Evolutionary conservation across 2,329 filamentous ascomycete species (phyloP).

Genomic region (Fusarium succisae): DNA sequence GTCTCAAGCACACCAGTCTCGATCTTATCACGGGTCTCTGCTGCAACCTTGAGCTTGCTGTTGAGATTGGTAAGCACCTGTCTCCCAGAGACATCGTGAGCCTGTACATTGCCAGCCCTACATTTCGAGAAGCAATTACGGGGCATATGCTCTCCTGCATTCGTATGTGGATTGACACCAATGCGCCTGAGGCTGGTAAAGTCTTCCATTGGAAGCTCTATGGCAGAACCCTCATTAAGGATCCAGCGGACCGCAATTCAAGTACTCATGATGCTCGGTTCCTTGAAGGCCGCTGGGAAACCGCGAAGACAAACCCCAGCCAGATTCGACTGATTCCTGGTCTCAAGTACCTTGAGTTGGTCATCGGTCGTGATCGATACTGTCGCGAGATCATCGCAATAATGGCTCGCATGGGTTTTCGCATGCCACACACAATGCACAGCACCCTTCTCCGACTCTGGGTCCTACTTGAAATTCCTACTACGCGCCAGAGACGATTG

Average conservation of each 20-base stretch:
- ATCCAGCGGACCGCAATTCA: slow-evolving; percentile 63
- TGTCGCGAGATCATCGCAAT: slow-evolving; percentile 70
- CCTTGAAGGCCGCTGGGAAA: slow-evolving; percentile 11
- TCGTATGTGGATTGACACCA: slow-evolving; percentile 60
- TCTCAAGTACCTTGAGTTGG: slow-evolving; percentile 74
- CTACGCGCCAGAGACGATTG: slow-evolving; percentile 62
- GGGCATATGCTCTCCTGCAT: slow-evolving; percentile 68
- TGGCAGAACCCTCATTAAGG: slow-evolving; percentile 63
- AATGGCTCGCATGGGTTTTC: slow-evolving; percentile 66
- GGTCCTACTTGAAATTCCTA: slow-evolving; percentile 75
- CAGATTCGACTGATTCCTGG: slow-evolving; percentile 65
- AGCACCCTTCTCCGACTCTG: slow-evolving; percentile 72
- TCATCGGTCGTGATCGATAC: slow-evolving; percentile 65
- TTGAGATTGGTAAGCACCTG: slow-evolving; percentile 65
- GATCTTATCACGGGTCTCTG: slow-evolving; percentile 57
- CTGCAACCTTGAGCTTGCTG: slow-evolving; percentile 60
- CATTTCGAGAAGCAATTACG: slow-evolving; percentile 70
- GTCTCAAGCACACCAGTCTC: slow-evolving; percentile 41
- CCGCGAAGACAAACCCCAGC: slow-evolving; percentile 7
- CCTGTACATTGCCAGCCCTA: slow-evolving; percentile 71
- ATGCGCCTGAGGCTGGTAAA: slow-evolving; percentile 63
- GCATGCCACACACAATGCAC: slow-evolving; percentile 59
- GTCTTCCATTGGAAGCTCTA: slow-evolving; percentile 73
- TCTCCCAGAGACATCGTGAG: slow-evolving; percentile 65
- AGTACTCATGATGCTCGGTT: slow-evolving; percentile 11